Base-by-base conservation (phyloP, 495 filamentous ascomycete species). In the Podospora fimiseda region DNA sequence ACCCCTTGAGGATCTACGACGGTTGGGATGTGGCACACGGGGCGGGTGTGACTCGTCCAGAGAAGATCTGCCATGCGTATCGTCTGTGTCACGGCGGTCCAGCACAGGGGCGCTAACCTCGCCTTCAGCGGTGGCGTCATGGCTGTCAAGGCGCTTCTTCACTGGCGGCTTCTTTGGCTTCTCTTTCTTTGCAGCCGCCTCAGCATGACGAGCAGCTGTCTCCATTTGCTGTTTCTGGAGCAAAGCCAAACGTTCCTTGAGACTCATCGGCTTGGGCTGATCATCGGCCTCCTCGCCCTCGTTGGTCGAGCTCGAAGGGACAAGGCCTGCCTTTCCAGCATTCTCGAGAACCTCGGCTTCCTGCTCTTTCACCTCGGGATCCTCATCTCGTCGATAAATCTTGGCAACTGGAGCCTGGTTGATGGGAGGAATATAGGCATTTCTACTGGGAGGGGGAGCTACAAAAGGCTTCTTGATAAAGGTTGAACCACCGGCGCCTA, bases 391-490 rank as follows among this genome's bases (percentile, higher is more conserved):
- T 48, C 84, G 81, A 60, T 95, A 96, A 9, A 89, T 66, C 71
- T 85, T 93, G 23, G 84, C 79, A 15, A 83, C 81, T 22, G 81
- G 75, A 30, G 84, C 81, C 38, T 75, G 66, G 9, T 67, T 72
- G 30, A 83, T 81, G 4, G 84, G 83, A 33, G 93, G 86, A 1
- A 97, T 80, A 60, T 89, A 98, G 2, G 94, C 85, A 76, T 96
- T 85, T 57, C 90, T 87, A 67, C 89, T 95, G 6, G 93, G 93
- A 48, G 93, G 93, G 24, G 94, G 90, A 1, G 93, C 86, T 52
- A 98, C 93, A 60, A 96, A 98, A n/a, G 93, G 90, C 69, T 97
- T 97, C 76, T 94, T 96, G 66, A 97, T 82, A 59, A 97, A 97
- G 52, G 79, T 78, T 44, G 74, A 73, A 9, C 79, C 76, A 41